A percentile compares a stretch with the other conserved stretches of the same genome.
Conservation (phyloP, 1,284 basidiomycete genomes). For the Limonomyces culmigenus region DNA sequence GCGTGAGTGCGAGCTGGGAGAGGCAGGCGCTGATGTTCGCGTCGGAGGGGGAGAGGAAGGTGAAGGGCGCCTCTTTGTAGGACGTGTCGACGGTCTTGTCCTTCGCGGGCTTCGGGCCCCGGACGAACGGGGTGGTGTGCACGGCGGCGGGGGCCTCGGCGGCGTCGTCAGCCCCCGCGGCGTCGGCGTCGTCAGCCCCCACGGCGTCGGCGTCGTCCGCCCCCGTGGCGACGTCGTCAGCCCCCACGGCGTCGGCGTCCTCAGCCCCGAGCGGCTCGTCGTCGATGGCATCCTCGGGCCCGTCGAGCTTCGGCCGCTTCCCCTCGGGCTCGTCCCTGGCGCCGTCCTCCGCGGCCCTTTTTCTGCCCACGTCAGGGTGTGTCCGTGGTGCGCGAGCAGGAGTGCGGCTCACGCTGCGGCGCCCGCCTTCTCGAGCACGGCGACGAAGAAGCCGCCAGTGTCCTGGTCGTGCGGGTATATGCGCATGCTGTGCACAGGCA, state of each 20-base stretch:
- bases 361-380: too few relatives aligned
- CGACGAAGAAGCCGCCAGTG: constrained; percentile 95
- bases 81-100: constrained; percentile 21
- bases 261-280: too few relatives aligned
- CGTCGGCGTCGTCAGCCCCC: constrained; percentile 8
- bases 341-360: constrained; percentile 30
- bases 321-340: constrained; percentile 22
- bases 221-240: constrained; percentile 6
- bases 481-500: constrained; percentile 57
- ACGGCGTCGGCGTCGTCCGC: constrained; percentile 3
- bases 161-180: constrained; percentile 2
- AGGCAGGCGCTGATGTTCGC: constrained; percentile 54
- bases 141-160: constrained; percentile 7
- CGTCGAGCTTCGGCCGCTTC: constrained; percentile 29
- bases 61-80: constrained; percentile 89
- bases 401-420: too few relatives aligned
- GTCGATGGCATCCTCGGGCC: too few relatives aligned
- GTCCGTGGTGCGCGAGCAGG: too few relatives aligned
- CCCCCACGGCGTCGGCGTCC: constrained; percentile 5
- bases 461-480: constrained; percentile 94
- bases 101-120: constrained; percentile 11
- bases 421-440: constrained; percentile 73
- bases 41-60: constrained; percentile 59
- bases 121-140: constrained; percentile 4
- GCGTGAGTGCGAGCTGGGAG: constrained; percentile 60